A percentile compares a stretch with the other conserved stretches of the same genome.
Conservation (phyloP, 2,329 filamentous ascomycete genomes). For the Diaporthe eres region DNA sequence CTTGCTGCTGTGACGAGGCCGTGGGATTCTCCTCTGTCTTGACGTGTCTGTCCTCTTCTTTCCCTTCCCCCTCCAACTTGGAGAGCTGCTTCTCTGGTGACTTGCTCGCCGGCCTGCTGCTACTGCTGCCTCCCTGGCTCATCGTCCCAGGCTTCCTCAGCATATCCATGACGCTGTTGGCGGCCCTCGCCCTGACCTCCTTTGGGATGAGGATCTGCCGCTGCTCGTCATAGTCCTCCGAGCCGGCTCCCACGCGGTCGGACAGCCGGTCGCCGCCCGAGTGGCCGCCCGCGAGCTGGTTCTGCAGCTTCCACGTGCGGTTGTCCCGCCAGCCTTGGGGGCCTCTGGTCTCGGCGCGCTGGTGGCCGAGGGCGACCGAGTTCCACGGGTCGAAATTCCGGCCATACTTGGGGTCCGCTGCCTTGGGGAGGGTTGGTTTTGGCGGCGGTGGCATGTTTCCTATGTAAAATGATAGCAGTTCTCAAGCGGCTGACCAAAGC, state of each 20-base stretch:
- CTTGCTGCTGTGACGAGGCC: constrained; percentile 45
- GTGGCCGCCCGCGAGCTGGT: constrained; percentile 75
- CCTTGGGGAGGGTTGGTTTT: constrained; percentile 46
- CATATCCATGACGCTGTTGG: constrained; percentile 68
- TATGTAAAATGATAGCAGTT: background rate
- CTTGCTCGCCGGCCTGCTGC: background rate
- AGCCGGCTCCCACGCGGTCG: constrained; percentile 76
- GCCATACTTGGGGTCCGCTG: constrained; percentile 58
- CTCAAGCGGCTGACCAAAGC: background rate
- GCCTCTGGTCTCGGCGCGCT: constrained; percentile 79
- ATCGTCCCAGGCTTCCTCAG: constrained; percentile 62
- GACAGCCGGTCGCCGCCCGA: constrained; percentile 71
- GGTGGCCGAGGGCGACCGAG: constrained; percentile 82
- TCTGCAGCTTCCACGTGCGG: constrained; percentile 76
- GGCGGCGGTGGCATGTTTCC: constrained; percentile 38
- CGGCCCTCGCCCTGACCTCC: constrained; percentile 55
- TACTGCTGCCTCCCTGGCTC: constrained; percentile 42
- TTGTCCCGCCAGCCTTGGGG: constrained; percentile 79
- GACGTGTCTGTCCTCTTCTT: background rate
- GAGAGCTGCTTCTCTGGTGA: constrained; percentile 4
- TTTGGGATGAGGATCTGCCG: constrained; percentile 60
- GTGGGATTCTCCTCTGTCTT: constrained; percentile 46
- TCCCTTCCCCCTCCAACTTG: background rate
- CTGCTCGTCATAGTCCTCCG: constrained; percentile 66
- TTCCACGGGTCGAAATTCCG: constrained; percentile 78